phyloP scores from a whole-genome alignment of 2,329 filamentous ascomycete genomes.

The Thielaviopsis ethacetica region DNA sequence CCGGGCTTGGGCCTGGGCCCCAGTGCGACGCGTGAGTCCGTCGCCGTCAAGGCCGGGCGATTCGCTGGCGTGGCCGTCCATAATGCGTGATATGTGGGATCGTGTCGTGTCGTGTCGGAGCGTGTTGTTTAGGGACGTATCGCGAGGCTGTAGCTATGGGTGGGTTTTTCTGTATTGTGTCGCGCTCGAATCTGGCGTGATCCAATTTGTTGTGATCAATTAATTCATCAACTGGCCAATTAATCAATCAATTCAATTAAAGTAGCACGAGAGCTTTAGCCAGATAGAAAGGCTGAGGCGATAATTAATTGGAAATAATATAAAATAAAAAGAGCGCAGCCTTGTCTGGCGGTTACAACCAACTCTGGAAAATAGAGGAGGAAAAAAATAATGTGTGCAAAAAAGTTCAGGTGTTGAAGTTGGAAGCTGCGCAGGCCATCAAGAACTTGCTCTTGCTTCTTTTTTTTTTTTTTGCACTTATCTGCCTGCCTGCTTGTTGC shows the following conservation, averaged over 20 bases:
- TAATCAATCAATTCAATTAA: background rate
- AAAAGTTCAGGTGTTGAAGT: background rate
- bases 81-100: constrained; percentile 21
- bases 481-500: background rate
- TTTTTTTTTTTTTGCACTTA: background rate
- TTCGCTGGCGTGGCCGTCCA: constrained; percentile 38
- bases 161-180: too few relatives aligned
- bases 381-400: background rate
- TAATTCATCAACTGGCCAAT: background rate
- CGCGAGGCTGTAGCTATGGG: background rate
- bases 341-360: background rate
- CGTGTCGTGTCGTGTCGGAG: background rate
- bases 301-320: background rate
- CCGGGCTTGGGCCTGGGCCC: constrained; percentile 31
- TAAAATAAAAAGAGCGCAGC: background rate
- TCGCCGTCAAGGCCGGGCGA: constrained; percentile 31
- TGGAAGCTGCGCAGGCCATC: background rate
- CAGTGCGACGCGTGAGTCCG: constrained; percentile 38
- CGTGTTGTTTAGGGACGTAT: background rate
- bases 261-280: background rate
- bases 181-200: too few relatives aligned
- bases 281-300: background rate
- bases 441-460: background rate
- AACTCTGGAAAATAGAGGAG: background rate
- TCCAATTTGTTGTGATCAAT: background rate